Evolutionary conservation across 139 green algal species (phyloP).

Genomic region (Coccomyxa sp.): DNA sequence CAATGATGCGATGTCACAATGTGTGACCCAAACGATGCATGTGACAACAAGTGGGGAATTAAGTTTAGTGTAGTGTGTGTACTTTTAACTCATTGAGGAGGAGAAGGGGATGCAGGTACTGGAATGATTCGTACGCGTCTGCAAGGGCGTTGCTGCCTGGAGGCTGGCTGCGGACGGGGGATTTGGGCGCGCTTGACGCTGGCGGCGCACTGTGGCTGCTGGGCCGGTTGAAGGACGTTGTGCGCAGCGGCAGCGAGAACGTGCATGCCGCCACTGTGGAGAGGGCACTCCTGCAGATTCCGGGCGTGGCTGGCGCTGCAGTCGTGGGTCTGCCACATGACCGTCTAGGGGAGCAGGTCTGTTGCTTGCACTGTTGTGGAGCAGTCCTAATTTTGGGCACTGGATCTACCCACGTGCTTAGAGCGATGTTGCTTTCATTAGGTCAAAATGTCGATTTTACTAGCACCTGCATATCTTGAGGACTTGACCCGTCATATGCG

Average conservation of each 20-base stretch:
- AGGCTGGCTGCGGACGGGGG: slow-evolving; percentile 79
- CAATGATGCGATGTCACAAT: too few relatives aligned
- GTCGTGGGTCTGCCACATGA: slow-evolving; percentile 76
- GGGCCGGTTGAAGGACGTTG: slow-evolving; percentile 84
- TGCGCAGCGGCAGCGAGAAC: slow-evolving; percentile 88
- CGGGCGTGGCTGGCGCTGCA: slow-evolving; percentile 56
- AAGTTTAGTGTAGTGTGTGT: too few relatives aligned
- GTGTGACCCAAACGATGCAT: too few relatives aligned
- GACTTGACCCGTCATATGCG: too few relatives aligned
- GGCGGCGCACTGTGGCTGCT: slow-evolving; percentile 68
- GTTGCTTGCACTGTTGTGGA: neutral
- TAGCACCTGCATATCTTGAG: too few relatives aligned
- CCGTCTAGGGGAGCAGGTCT: slow-evolving; percentile 64
- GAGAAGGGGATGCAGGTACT: too few relatives aligned
- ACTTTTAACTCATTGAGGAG: too few relatives aligned
- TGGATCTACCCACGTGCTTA: too few relatives aligned
- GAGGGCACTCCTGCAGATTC: slow-evolving; percentile 29
- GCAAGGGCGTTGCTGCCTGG: slow-evolving; percentile 16
- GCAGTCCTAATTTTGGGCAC: too few relatives aligned
- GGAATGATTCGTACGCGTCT: slow-evolving; percentile 34
- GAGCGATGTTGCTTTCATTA: too few relatives aligned
- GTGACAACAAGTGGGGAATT: too few relatives aligned
- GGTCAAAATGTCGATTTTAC: too few relatives aligned
- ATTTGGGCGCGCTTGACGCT: slow-evolving; percentile 55
- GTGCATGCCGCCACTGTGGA: slow-evolving; percentile 77